Evolutionary conservation across 2,329 filamentous ascomycete species (phyloP).

Genomic region (Bipolaris bicolor): DNA sequence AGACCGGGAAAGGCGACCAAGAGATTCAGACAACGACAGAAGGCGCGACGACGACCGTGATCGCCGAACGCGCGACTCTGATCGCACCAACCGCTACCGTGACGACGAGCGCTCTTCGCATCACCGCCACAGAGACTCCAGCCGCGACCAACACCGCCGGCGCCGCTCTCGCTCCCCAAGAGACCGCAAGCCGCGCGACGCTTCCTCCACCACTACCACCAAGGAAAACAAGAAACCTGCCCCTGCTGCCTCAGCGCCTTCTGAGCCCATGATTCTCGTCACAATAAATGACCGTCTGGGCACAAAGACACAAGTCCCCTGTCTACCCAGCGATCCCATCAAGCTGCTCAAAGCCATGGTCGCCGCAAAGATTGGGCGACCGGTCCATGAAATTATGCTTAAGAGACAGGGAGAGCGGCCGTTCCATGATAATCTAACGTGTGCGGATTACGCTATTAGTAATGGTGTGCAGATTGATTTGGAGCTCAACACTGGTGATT

Average conservation of each 20-base stretch:
- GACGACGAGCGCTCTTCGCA: constrained; percentile 5
- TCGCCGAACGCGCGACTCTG: constrained; percentile 3
- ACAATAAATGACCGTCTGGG: constrained; percentile 94
- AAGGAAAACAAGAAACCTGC: constrained; percentile 11
- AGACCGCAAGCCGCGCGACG: constrained; percentile 21
- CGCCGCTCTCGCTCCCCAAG: constrained; percentile 4
- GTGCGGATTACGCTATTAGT: constrained; percentile 93
- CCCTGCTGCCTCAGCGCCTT: constrained; percentile 32
- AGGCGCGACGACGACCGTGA: constrained; percentile 6
- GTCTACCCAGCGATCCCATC: constrained; percentile 81
- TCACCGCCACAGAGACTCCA: neutral
- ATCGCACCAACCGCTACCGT: constrained; percentile 10
- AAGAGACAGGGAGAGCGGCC: constrained; percentile 91
- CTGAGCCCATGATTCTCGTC: constrained; percentile 90
- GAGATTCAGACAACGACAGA: constrained; percentile 26
- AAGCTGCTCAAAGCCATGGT: constrained; percentile 91
- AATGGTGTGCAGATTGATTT: constrained; percentile 75
- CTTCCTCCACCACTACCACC: neutral
- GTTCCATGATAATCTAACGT: constrained; percentile 86
- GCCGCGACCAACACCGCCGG: constrained; percentile 12
- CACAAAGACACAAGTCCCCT: constrained; percentile 93
- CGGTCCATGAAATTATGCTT: constrained; percentile 88
- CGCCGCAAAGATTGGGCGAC: constrained; percentile 83
- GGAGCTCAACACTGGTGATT: constrained; percentile 48
- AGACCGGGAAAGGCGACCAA: constrained; percentile 27